phyloP scores from a whole-genome alignment of 2,329 filamentous ascomycete species.

The Pochonia chlamydosporia region DNA sequence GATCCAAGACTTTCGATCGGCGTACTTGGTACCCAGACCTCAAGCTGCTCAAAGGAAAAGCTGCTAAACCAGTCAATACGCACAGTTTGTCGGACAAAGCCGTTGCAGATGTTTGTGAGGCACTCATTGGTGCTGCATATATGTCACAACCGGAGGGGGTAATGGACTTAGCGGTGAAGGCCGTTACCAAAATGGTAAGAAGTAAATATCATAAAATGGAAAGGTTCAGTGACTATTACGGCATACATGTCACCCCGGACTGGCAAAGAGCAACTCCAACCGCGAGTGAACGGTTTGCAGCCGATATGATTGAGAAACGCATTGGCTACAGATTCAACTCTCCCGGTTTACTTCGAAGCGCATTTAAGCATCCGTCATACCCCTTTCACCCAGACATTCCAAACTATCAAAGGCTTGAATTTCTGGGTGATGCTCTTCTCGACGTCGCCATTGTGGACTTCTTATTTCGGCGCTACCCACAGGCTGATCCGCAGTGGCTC shows the following conservation, averaged over 20 bases:
- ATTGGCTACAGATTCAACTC: constrained; percentile 62
- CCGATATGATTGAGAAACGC: constrained; percentile 53
- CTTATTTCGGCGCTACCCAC: constrained; percentile 70
- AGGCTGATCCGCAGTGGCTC: constrained; percentile 88
- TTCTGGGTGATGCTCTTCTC: constrained; percentile 81
- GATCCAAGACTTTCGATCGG: constrained; percentile 75
- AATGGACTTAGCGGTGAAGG: constrained; percentile 54
- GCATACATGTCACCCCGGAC: constrained; percentile 58
- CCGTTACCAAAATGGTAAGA: constrained; percentile 65
- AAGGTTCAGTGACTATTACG: constrained; percentile 67
- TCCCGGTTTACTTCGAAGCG: constrained; percentile 72
- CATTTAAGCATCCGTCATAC: constrained; percentile 84
- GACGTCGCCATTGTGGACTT: constrained; percentile 82
- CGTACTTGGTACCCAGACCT: constrained; percentile 86
- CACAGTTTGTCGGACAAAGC: constrained; percentile 82
- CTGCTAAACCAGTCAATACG: constrained; percentile 33
- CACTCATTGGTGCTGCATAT: constrained; percentile 82
- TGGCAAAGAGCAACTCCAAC: constrained; percentile 63
- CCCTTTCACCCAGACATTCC: constrained; percentile 70
- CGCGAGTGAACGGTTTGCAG: constrained; percentile 64
- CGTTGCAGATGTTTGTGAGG: constrained; percentile 91
- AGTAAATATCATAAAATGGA: constrained; percentile 64
- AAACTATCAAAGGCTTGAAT: constrained; percentile 86
- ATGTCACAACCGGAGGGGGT: constrained; percentile 36
- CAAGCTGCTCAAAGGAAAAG: constrained; percentile 67